These are phyloP conservation scores for Fusarium solani-melongenae DNA, from an alignment of 2,329 filamentous ascomycete species.

Conservation along the genomic window DNA sequence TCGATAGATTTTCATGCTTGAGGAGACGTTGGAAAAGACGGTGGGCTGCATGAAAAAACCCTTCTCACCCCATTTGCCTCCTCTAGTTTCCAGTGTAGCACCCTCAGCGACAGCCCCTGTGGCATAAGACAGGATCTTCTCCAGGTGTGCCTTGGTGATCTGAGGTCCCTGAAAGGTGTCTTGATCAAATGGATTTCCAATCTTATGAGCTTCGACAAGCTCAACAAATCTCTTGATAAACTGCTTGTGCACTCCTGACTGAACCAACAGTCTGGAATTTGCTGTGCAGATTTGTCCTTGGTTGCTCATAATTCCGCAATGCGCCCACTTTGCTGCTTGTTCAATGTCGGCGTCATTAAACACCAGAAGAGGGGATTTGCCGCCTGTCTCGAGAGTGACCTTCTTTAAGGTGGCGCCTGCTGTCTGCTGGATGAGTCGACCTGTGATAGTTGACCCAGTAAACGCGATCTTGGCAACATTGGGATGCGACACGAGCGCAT, in stretches of 20 bases:
- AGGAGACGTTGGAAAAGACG: background rate
- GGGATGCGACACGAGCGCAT: background rate
- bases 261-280: background rate
- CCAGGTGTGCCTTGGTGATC: background rate
- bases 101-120: background rate
- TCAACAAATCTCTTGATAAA: background rate
- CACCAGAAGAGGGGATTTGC: background rate
- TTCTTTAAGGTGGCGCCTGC: background rate
- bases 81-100: background rate
- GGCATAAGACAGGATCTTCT: background rate
- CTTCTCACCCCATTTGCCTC: background rate
- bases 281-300: background rate
- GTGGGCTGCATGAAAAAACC: background rate
- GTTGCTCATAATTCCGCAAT: background rate
- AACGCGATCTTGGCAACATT: background rate
- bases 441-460: background rate
- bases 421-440: background rate
- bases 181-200: background rate
- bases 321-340: background rate
- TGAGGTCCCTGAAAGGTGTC: background rate
- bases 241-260: background rate
- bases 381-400: background rate
- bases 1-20: background rate
- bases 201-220: background rate
- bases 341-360: background rate